phyloP scores from a whole-genome alignment of 768 basidiomycete species.

The Lentinula lateritia region DNA sequence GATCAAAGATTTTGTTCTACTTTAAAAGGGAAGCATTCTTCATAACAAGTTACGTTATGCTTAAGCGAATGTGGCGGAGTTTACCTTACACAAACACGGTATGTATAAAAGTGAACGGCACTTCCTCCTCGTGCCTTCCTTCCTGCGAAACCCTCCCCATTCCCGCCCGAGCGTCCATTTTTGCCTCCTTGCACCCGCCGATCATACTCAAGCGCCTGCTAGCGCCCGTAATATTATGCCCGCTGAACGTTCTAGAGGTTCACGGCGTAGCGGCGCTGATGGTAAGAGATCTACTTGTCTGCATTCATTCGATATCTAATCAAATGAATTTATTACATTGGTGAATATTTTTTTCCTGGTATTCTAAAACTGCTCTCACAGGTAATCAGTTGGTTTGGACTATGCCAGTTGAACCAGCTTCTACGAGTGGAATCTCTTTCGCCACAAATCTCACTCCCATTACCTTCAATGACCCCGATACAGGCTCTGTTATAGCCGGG shows the following conservation, averaged over 20 bases:
- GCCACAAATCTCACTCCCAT: conserved; percentile 53
- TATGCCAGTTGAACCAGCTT: conserved; percentile 31
- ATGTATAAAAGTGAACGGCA: conserved; percentile 4
- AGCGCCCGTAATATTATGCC: conserved; percentile 31
- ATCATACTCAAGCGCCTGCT: background rate
- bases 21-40: background rate
- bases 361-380: conserved; percentile 8
- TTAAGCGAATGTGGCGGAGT: conserved; percentile 5
- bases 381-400: conserved; percentile 44
- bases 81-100: background rate
- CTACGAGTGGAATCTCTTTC: conserved; percentile 42
- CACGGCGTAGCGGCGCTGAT: conserved; percentile 27
- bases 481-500: conserved; percentile 26
- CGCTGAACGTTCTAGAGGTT: conserved; percentile 36
- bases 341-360: background rate
- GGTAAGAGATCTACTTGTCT: conserved; percentile 23
- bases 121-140: conserved; percentile 4
- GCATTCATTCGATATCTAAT: background rate
- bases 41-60: background rate
- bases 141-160: conserved; percentile 8
- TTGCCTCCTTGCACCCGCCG: conserved; percentile 3
- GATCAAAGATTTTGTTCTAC: background rate
- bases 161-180: conserved; percentile 2
- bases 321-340: conserved; percentile 8
- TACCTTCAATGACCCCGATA: conserved; percentile 46